Conservation (phyloP, 805 yeast genomes). For the Jamesozyma spencerorum region DNA sequence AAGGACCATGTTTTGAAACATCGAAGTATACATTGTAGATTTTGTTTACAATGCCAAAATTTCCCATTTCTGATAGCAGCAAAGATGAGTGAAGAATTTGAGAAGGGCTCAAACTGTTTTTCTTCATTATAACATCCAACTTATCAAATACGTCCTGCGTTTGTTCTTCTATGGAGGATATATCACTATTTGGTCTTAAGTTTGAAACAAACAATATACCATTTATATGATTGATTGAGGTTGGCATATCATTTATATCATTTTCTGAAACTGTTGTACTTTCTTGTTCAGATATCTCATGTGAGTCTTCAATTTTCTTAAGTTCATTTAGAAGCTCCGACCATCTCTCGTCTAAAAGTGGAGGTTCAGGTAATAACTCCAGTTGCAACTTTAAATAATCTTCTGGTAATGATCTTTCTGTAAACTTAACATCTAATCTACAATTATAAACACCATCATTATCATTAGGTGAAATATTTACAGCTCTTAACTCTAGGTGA, state of each 20-base stretch:
- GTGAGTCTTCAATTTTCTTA: background rate
- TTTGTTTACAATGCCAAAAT: constrained; percentile 53
- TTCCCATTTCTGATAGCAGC: constrained; percentile 51
- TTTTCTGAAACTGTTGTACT: background rate
- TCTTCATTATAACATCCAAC: constrained; percentile 30
- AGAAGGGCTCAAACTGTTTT: constrained; percentile 30
- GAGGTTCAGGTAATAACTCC: constrained; percentile 30
- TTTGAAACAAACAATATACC: constrained; percentile 38
- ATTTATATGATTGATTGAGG: constrained; percentile 17
- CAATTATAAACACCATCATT: constrained; percentile 64
- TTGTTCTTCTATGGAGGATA: constrained; percentile 35
- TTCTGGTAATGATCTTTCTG: constrained; percentile 29
- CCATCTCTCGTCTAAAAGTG: constrained; percentile 20
- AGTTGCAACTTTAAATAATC: constrained; percentile 22
- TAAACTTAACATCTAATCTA: constrained; percentile 44
- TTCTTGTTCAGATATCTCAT: no score
- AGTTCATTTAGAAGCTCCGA: constrained; percentile 5
- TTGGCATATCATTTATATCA: background rate
- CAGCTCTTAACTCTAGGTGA: constrained; percentile 35
- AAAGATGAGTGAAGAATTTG: constrained; percentile 54
- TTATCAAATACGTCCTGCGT: constrained; percentile 40
- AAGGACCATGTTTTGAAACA: constrained; percentile 32
- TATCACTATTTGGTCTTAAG: constrained; percentile 24
- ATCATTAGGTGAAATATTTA: constrained; percentile 37
- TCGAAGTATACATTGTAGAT: constrained; percentile 50